Conservation (phyloP, 192 early-diverging fungal genomes). For the Lunasporangiospora selenospora region DNA sequence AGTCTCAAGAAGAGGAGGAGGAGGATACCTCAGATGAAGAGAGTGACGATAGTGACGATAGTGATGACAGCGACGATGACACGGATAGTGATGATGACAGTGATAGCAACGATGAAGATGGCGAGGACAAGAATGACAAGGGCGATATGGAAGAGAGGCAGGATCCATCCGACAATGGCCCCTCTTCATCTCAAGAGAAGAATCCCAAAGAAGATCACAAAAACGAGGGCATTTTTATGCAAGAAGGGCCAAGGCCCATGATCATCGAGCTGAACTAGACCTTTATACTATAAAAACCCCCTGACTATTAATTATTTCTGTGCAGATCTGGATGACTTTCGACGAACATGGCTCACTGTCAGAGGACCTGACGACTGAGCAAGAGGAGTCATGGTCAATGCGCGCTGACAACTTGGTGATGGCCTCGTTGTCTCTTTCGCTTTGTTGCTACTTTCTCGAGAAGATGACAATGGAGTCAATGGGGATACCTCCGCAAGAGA, state of each 20-base stretch:
- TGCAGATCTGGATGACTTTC: too few relatives aligned
- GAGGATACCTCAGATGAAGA: slow-evolving; percentile 27
- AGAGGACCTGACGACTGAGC: background rate
- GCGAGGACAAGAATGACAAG: background rate
- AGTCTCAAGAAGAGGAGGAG: slow-evolving; percentile 52
- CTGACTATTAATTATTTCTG: too few relatives aligned
- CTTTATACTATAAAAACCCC: too few relatives aligned
- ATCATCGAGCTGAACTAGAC: slow-evolving; percentile 39
- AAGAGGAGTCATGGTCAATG: background rate
- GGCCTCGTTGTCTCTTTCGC: background rate
- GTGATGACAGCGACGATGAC: slow-evolving; percentile 16
- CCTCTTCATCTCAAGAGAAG: too few relatives aligned
- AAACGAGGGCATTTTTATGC: slow-evolving; percentile 29
- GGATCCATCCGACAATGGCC: background rate
- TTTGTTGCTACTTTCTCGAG: too few relatives aligned
- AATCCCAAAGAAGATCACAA: too few relatives aligned
- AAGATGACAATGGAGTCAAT: too few relatives aligned
- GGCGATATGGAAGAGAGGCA: background rate
- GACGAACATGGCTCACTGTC: too few relatives aligned
- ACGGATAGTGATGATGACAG: slow-evolving; percentile 4
- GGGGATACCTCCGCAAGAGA: too few relatives aligned
- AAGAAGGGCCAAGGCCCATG: slow-evolving; percentile 34
- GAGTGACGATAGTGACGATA: slow-evolving; percentile 2
- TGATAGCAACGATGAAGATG: background rate
- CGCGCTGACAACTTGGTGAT: background rate